phyloP scores from a whole-genome alignment of 1,139 yeast genomes.

The Meyerozyma athensensis region DNA sequence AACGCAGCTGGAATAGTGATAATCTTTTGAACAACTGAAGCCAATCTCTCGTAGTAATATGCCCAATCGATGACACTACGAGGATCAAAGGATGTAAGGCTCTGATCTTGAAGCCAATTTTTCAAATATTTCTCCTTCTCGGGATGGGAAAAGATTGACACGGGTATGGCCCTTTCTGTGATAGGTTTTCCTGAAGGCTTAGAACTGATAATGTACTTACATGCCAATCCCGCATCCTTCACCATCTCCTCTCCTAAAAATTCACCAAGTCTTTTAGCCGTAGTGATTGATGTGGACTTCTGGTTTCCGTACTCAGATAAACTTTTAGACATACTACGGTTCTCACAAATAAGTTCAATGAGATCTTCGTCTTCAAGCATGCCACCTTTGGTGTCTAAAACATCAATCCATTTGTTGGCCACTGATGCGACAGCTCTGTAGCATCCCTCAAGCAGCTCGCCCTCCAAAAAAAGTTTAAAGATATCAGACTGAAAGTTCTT shows the following conservation, averaged over 20 bases:
- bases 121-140: constrained; percentile 64
- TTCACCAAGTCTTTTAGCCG: constrained; percentile 90
- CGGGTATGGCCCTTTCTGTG: constrained; percentile 95
- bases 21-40: constrained; percentile 90
- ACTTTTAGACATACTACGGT: constrained; percentile 91
- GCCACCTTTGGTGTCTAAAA: constrained; percentile 79
- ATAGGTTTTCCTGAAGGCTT: constrained; percentile 86
- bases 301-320: constrained; percentile 85
- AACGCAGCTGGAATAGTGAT: constrained; percentile 97
- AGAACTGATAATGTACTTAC: constrained; percentile 87
- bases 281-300: constrained; percentile 92
- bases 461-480: constrained; percentile 86
- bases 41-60: constrained; percentile 85
- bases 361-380: constrained; percentile 92
- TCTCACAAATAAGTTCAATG: constrained; percentile 92
- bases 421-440: constrained; percentile 87
- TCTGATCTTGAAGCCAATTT: constrained; percentile 82
- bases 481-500: constrained; percentile 95
- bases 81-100: constrained; percentile 81
- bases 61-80: constrained; percentile 90
- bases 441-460: constrained; percentile 71
- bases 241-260: constrained; percentile 98
- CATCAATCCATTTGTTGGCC: constrained; percentile 95
- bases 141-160: constrained; percentile 87
- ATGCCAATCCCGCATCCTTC: constrained; percentile 92